A percentile compares a stretch with the other conserved stretches of the same genome.
phyloP scores from a whole-genome alignment of 2,329 filamentous ascomycete genomes.

The Pleoardoris graminearum region DNA sequence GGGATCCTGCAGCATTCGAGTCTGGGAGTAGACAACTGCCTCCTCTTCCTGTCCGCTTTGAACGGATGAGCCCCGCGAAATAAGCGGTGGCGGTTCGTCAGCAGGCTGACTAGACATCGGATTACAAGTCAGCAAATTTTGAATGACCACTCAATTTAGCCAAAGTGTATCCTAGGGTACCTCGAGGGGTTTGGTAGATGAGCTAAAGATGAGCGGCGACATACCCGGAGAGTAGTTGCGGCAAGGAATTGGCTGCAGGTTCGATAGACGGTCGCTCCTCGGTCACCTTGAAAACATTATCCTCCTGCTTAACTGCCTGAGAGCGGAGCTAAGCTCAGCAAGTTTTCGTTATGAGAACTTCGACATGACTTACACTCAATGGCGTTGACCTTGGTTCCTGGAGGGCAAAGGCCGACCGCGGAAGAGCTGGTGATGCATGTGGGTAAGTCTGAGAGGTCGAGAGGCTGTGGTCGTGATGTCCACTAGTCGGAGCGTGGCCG shows the following conservation, averaged over 20 bases:
- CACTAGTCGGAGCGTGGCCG: constrained; percentile 30
- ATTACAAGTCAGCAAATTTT: neutral
- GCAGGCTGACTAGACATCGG: constrained; percentile 11
- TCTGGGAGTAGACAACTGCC: constrained; percentile 58
- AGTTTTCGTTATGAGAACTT: neutral
- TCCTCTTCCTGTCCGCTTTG: constrained; percentile 58
- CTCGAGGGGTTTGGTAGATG: neutral
- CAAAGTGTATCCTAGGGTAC: too few species aligned
- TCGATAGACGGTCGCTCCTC: constrained; percentile 30
- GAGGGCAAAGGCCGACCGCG: constrained; percentile 9
- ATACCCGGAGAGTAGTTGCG: constrained; percentile 26
- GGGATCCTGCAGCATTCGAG: constrained; percentile 63
- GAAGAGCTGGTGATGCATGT: constrained; percentile 21
- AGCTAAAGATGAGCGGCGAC: neutral
- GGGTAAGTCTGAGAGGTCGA: constrained; percentile 24
- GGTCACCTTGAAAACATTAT: constrained; percentile 23
- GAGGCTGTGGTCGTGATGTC: constrained; percentile 16
- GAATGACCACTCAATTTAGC: neutral
- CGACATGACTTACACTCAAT: neutral
- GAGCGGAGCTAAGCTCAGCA: neutral
- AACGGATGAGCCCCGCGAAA: constrained; percentile 38
- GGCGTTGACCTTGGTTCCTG: constrained; percentile 14
- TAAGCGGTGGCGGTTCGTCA: constrained; percentile 29
- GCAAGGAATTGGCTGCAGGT: constrained; percentile 26
- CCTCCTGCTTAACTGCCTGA: constrained; percentile 24